phyloP scores from a whole-genome alignment of 2,329 filamentous ascomycete genomes.

The Colletotrichum simmondsii region DNA sequence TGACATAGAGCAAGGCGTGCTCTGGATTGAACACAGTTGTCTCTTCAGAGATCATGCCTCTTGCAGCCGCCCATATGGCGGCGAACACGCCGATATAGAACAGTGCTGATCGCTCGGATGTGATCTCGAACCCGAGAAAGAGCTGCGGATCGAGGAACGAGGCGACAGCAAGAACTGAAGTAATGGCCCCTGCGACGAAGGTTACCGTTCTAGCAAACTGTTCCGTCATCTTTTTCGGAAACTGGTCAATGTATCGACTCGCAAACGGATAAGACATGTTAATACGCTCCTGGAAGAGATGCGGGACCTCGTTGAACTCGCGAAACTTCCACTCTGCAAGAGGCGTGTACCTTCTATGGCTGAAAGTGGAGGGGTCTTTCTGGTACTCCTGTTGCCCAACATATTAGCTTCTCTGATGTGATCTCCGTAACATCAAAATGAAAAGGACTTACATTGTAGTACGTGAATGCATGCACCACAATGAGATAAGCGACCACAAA shows the following conservation, averaged over 20 bases:
- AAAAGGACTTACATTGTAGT: slow-evolving; percentile 78
- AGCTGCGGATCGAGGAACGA: slow-evolving; percentile 91
- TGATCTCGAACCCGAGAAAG: slow-evolving; percentile 92
- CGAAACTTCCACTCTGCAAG: slow-evolving; percentile 98
- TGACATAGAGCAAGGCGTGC: slow-evolving; percentile 87
- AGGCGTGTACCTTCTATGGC: slow-evolving; percentile 91
- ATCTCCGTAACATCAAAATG: background rate
- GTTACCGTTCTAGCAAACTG: slow-evolving; percentile 86
- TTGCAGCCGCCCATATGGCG: slow-evolving; percentile 83
- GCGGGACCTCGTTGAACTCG: slow-evolving; percentile 96
- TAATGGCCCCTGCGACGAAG: slow-evolving; percentile 87
- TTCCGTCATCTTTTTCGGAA: slow-evolving; percentile 93
- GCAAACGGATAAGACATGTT: slow-evolving; percentile 97
- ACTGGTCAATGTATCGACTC: slow-evolving; percentile 92
- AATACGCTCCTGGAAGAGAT: slow-evolving; percentile 88
- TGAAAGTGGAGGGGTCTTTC: slow-evolving; percentile 88
- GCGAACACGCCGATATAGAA: slow-evolving; percentile 91
- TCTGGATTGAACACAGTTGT: slow-evolving; percentile 92
- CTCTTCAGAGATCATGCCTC: slow-evolving; percentile 88
- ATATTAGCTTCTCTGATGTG: background rate
- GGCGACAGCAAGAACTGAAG: slow-evolving; percentile 84
- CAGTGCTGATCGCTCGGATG: slow-evolving; percentile 85
- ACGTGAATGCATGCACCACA: slow-evolving; percentile 91
- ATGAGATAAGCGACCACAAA: slow-evolving; percentile 89
- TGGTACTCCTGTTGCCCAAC: slow-evolving; percentile 80